A percentile compares a stretch with the other conserved stretches of the same genome.
Evolutionary conservation across 192 early-diverging fungal genomes (phyloP).

Genomic region (Rhizoclosmatium sp.): DNA sequence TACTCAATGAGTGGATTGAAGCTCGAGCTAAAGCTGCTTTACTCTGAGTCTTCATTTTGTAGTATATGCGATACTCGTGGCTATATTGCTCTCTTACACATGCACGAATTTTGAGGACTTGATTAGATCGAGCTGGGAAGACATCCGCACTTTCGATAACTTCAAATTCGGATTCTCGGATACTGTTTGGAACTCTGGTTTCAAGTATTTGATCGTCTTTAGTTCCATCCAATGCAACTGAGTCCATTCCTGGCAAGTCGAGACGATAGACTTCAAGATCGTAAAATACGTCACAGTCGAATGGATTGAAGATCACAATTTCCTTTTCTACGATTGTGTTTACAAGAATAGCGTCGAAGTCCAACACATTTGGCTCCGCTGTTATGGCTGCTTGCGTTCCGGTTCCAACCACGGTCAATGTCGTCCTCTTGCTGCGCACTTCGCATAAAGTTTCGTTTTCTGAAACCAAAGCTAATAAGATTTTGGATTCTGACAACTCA

Average conservation of each 20-base stretch:
- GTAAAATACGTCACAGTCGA: conserved; percentile 63
- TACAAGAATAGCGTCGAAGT: conserved; percentile 61
- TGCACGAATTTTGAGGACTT: conserved; percentile 50
- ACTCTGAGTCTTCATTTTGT: conserved; percentile 42
- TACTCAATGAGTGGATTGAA: neutral
- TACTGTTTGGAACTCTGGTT: neutral
- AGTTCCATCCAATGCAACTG: neutral
- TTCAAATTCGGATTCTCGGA: conserved; percentile 47
- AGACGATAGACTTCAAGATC: conserved; percentile 41
- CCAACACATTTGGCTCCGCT: conserved; percentile 41
- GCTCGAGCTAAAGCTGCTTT: neutral
- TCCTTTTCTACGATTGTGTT: conserved; percentile 60
- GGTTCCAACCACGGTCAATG: conserved; percentile 55
- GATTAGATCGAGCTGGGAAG: conserved; percentile 56
- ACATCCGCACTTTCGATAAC: conserved; percentile 44
- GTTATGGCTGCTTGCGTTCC: conserved; percentile 50
- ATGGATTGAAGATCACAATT: conserved; percentile 51
- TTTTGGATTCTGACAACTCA: neutral
- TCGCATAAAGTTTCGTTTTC: conserved; percentile 16
- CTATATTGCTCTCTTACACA: conserved; percentile 50
- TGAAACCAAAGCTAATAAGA: neutral
- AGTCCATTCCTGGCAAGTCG: neutral
- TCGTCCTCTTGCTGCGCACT: conserved; percentile 29
- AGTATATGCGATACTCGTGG: conserved; percentile 49
- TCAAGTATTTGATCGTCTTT: conserved; percentile 28